Conservation (phyloP, 257 asterid species). For the Jaltomata sinuosa region DNA sequence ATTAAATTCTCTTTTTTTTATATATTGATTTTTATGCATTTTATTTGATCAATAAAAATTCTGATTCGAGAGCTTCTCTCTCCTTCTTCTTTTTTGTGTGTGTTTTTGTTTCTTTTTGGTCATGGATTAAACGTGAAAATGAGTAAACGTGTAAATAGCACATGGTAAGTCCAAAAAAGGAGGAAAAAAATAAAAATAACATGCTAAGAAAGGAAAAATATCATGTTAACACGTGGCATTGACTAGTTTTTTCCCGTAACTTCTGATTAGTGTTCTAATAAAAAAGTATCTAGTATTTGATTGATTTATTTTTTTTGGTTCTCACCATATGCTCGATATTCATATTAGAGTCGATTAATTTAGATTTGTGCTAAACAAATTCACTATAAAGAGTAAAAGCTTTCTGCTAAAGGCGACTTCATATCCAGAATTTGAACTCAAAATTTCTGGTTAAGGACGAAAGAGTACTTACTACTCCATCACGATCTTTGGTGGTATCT, state of each 20-base stretch:
- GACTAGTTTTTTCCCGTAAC: not conserved
- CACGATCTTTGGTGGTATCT: too few species aligned
- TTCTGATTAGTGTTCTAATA: not conserved
- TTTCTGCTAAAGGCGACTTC: too few species aligned
- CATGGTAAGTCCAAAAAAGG: not conserved
- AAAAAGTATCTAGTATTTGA: not conserved
- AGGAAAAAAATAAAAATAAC: not conserved
- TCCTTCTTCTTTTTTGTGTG: not conserved
- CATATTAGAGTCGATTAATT: too few species aligned
- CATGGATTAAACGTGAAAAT: not conserved
- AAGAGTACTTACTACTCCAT: too few species aligned
- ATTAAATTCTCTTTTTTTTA: too few species aligned
- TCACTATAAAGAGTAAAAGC: too few species aligned
- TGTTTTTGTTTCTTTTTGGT: not conserved
- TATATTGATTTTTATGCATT: not conserved
- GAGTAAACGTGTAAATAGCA: not conserved
- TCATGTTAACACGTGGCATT: not conserved
- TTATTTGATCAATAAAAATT: not conserved
- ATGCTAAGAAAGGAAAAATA: not conserved
- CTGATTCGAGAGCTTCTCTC: not conserved
- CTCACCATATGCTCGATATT: too few species aligned
- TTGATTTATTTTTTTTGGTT: too few species aligned
- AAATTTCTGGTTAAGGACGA: too few species aligned
- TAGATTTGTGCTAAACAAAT: too few species aligned
- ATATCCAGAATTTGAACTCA: too few species aligned